A percentile compares a stretch with the other conserved stretches of the same genome.
These are phyloP conservation scores for Ophiocordyceps australis DNA, from an alignment of 2,329 filamentous ascomycete genomes.

Conservation along the genomic window DNA sequence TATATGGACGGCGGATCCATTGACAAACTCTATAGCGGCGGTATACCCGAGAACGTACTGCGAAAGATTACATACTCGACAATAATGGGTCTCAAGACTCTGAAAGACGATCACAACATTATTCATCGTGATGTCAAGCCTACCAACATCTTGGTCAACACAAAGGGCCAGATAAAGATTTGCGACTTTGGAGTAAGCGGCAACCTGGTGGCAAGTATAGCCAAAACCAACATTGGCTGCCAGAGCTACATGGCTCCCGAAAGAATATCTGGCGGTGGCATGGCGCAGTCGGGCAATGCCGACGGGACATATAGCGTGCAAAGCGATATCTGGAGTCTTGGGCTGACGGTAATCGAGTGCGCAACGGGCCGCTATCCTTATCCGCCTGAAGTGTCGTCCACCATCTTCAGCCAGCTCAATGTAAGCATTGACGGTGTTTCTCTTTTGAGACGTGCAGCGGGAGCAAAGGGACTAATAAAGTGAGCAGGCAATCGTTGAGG, in stretches of 20 bases:
- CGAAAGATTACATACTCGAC: slow-evolving; percentile 84
- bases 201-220: slow-evolving; percentile 91
- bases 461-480: slow-evolving; percentile 3
- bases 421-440: slow-evolving; percentile 37
- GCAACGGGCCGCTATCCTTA: slow-evolving; percentile 91
- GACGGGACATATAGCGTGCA: slow-evolving; percentile 93
- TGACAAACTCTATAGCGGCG: slow-evolving; percentile 84
- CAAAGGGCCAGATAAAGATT: slow-evolving; percentile 82
- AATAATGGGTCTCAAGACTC: slow-evolving; percentile 72
- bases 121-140: slow-evolving; percentile 98
- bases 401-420: slow-evolving; percentile 92
- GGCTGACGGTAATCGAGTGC: slow-evolving; percentile 88
- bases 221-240: slow-evolving; percentile 96
- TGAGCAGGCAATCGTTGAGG: slow-evolving; percentile 81
- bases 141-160: slow-evolving; percentile 93
- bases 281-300: slow-evolving; percentile 48
- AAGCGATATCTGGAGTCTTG: slow-evolving; percentile 94
- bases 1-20: slow-evolving; percentile 98
- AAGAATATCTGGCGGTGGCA: slow-evolving; percentile 73
- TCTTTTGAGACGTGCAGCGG: neutral
- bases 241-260: slow-evolving; percentile 99
- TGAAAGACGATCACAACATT: slow-evolving; percentile 98
- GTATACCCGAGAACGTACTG: slow-evolving; percentile 75
- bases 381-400: slow-evolving; percentile 90
- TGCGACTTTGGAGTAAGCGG: slow-evolving; percentile 97